These are phyloP conservation scores for Fusarium sp. DNA, from an alignment of 2,329 filamentous ascomycete genomes.

Conservation along the genomic window DNA sequence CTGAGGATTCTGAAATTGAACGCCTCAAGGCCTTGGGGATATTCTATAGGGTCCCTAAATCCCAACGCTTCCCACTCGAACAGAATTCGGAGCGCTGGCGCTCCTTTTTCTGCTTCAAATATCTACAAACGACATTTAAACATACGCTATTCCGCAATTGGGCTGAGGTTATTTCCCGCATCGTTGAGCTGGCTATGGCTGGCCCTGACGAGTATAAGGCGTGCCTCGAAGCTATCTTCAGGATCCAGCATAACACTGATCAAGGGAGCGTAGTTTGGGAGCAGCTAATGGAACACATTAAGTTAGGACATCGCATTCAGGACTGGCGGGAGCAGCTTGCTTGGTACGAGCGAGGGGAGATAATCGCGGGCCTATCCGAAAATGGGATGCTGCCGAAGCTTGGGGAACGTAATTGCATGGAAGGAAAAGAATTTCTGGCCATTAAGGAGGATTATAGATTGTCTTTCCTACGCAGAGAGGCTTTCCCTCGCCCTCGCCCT, in stretches of 20 bases:
- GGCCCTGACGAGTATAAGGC: constrained; percentile 7
- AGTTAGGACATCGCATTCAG: constrained; percentile 21
- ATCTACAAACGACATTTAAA: constrained; percentile 43
- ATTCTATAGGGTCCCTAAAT: not conserved
- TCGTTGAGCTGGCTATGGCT: constrained; percentile 29
- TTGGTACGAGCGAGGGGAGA: constrained; percentile 12
- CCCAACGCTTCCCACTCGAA: too few species aligned
- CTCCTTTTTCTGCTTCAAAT: constrained; percentile 36
- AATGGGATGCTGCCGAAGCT: not conserved
- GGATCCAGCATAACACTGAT: not conserved
- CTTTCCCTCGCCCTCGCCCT: not conserved
- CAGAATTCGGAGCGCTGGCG: too few species aligned
- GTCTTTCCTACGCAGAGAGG: not conserved
- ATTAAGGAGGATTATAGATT: not conserved
- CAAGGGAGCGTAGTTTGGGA: constrained; percentile 12
- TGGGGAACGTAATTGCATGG: too few species aligned
- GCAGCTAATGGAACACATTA: constrained; percentile 8
- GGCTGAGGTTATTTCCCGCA: constrained; percentile 24
- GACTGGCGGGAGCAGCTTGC: constrained; percentile 36
- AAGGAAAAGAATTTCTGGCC: too few species aligned
- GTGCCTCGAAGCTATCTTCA: not conserved
- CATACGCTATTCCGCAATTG: constrained; percentile 33
- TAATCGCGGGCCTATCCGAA: constrained; percentile 15
- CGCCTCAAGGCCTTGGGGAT: too few species aligned
- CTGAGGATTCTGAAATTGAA: too few species aligned